phyloP scores from a whole-genome alignment of 345 rosid genomes.

The Salix suchowensis region DNA sequence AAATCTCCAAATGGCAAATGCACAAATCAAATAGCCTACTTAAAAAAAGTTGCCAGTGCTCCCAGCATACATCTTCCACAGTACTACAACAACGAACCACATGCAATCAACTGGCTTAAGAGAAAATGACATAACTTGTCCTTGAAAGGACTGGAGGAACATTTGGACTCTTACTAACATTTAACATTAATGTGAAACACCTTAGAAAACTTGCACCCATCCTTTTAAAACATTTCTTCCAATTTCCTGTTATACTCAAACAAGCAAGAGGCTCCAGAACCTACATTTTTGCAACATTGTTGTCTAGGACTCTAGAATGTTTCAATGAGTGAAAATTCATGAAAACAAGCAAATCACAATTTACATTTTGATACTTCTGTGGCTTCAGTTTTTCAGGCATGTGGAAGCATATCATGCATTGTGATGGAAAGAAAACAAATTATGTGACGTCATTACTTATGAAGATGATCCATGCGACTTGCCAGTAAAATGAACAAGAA shows the following conservation, averaged over 20 bases:
- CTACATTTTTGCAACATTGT: not conserved
- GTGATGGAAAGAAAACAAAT: not conserved
- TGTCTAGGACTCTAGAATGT: not conserved
- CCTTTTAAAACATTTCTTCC: not conserved
- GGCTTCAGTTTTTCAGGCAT: not conserved
- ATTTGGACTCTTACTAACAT: no score
- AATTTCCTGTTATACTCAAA: no score
- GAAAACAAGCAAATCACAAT: not conserved
- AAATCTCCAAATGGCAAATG: not conserved
- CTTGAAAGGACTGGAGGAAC: no score
- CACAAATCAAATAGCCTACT: not conserved
- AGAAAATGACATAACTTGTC: not conserved
- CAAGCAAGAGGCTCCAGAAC: no score
- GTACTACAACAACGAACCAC: not conserved
- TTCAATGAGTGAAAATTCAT: not conserved
- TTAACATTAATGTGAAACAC: no score
- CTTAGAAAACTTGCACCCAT: not conserved
- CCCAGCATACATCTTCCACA: not conserved
- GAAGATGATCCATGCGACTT: not conserved
- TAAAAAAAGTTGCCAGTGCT: not conserved
- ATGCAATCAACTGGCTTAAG: not conserved
- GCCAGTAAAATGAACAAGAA: constrained; percentile 12
- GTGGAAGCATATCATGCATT: not conserved
- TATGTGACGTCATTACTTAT: not conserved
- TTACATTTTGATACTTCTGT: not conserved